Percentiles rank a stretch among this genome's conserved stretches.
These are phyloP conservation scores for Liquidambar formosana DNA, from an alignment of 164 flowering plant genomes.

Conservation along the genomic window DNA sequence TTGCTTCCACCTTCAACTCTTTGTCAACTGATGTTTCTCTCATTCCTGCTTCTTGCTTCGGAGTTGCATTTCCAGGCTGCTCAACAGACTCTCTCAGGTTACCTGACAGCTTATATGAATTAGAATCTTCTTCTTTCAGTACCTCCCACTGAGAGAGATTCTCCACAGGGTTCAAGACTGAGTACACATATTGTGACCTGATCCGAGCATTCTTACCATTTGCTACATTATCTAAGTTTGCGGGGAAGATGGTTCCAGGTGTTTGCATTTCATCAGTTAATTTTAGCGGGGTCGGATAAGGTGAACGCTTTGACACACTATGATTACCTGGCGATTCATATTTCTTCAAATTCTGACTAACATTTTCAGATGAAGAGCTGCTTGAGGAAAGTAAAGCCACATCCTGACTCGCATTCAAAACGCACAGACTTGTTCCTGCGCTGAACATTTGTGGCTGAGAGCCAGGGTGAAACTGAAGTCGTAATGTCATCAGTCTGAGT, in stretches of 20 bases:
- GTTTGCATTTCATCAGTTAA: slow-evolving; percentile 88
- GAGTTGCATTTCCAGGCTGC: slow-evolving; percentile 18
- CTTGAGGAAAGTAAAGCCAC: slow-evolving; percentile 27
- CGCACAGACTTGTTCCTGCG: slow-evolving; percentile 59
- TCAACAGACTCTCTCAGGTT: slow-evolving; percentile 28
- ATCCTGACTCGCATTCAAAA: slow-evolving; percentile 55
- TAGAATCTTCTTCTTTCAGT: slow-evolving; percentile 40
- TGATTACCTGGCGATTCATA: slow-evolving; percentile 26
- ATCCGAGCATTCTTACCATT: slow-evolving; percentile 48
- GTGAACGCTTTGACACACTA: slow-evolving; percentile 39
- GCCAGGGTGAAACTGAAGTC: slow-evolving; percentile 22
- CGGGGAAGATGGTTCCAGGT: slow-evolving; percentile 84
- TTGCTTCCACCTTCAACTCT: slow-evolving; percentile 43
- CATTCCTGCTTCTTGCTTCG: slow-evolving; percentile 14
- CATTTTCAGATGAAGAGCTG: slow-evolving; percentile 29
- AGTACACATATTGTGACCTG: slow-evolving; percentile 75
- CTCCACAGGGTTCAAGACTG: slow-evolving; percentile 55
- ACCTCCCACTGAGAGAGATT: slow-evolving; percentile 40
- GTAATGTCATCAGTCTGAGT: slow-evolving; percentile 6
- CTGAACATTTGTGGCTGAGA: slow-evolving; percentile 24
- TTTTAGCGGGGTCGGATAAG: slow-evolving; percentile 71
- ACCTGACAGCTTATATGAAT: slow-evolving; percentile 18
- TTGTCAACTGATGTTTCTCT: slow-evolving; percentile 20
- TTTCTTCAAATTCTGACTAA: slow-evolving; percentile 16
- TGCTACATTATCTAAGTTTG: slow-evolving; percentile 30